Evolutionary conservation across 2,329 filamentous ascomycete species (phyloP), one percentile per base, ranked within the genome.

Genomic region (Hortaea werneckii): DNA sequence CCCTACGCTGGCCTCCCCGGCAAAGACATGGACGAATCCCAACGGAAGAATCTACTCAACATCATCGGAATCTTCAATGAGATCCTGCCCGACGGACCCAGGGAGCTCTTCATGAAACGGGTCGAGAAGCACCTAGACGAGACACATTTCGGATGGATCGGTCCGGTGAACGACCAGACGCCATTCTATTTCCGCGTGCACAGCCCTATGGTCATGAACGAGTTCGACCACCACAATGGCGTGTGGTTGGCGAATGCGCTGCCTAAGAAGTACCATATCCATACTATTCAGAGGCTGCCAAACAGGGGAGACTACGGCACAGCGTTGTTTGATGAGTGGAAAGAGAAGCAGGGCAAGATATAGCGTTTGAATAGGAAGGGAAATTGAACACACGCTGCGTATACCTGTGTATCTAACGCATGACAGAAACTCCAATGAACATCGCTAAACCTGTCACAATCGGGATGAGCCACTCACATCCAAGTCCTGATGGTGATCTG

Each of bases 91-190:
- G 55, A 63, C 0, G 58, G 58, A 6, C 73, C 82, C 0, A 71
- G 80, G 3, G 59, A 70, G 40, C 58, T 76, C 3, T 75, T 77
- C 27, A 59, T 87, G 1, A 63, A 67, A 0, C 70, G 79, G 28
- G 70, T 80, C 37, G 69, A 72, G 45, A 57, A 60, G 2, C 73
- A 76, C 61, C 77, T 82, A 45, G 56, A 66, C 20, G 81, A 88
- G 67, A 88, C 83, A 5, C 83, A 85, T 58, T 88, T 86, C 58
- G 77, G 75, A 56, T 89, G 85, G 83, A 87, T 88, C 47, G 85
- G 85, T 4, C 78, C 77, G 0, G 83, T 70, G 50, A 76, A 72
- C 0, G 72, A 85, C 42, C 65, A 75, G 0, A 82, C 87, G 58
- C 71, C 84, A 0, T 89, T 85, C 56, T 89, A 88, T 62, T 89